Base-by-base conservation (phyloP, 176 grass and related monocot genomes). In the Raddia distichophylla region DNA sequence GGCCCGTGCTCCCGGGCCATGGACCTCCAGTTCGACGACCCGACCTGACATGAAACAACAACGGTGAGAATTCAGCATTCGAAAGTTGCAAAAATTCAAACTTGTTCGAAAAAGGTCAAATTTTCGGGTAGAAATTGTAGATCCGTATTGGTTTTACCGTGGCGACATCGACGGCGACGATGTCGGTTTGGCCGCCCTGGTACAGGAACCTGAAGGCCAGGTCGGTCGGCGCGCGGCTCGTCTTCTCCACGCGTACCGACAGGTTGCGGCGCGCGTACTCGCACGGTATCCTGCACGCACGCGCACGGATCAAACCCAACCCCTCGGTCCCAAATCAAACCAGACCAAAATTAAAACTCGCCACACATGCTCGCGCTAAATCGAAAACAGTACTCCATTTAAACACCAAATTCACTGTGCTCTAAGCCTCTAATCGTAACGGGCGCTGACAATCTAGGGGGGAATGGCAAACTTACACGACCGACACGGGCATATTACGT, bases 101-200 rank as follows among this genome's bases (percentile, higher is more conserved):
- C 27, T 60, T 15, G 62, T 20, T 60, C 6, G 15, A 7, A 32
- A 45, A 9, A 20, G 5, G 22, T 3, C 4, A 16, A 7, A 5
- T 8, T 27, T 2, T 27, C 27, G 19, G 11, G 19, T 5, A 22
- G 37, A 22, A 42, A 58, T 13, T 12, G 4, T 4, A 61, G 27
- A 27, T 27, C 1, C 27, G 27, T 27, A 1, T 1, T 32, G 12
- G 37, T 40, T 3, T 40, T 91, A 92, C 94, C 85, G 92, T 84
- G 7, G 89, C 87, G 1, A 97, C 80, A 58, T 97, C 94, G 42
- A 97, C 91, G 10, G 91, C 91, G 32, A 92, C 81, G 51, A 97
- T 92, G 81, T 94, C 91, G 0, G 94, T 97, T 71, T 92, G 91
- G 2, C 94, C 91, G 5, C 91, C 91, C 79, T 91, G 94, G 86